Evolutionary conservation across 1,139 yeast species (phyloP), one percentile per base, ranked within the genome.

Genomic region (Sugiyamaella castrensis): DNA sequence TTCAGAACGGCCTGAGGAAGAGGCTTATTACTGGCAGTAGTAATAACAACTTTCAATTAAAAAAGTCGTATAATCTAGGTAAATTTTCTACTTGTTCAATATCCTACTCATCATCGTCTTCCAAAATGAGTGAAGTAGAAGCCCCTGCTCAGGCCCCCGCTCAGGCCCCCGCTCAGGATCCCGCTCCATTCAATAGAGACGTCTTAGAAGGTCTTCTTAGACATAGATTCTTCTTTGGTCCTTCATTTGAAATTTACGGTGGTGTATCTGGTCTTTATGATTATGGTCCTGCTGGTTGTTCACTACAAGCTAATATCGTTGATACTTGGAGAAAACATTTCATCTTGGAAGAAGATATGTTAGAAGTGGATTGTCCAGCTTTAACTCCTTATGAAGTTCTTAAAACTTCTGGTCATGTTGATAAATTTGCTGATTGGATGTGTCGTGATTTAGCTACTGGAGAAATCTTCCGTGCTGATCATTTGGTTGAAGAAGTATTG

Each of bases 271-370:
- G 99, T 58, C 77, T 94, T 53, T 94, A 88, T 70, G 99, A 94
- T 70, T 94, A 89, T 67, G 99, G 99, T 72, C 99, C 99, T 55
- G 97, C 98, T 69, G 98, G 98, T 54, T 91, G 98, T 74, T 95
- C 98, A 11, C 81, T 94, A 71, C 98, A 92, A 75, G 95, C 97
- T 63, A 92, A 92, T 70, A 79, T 94, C 57, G 75, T 94, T 55
- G 98, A 94, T 65, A 79, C 82, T 43, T 94, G 98, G 98, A 84
- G 98, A 76, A 92, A 91, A 71, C 99, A 94, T 72, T 94, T 94
- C 68, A 83, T 94, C 56, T 77, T 94, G 58, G 98, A 94, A 71
- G 99, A 94, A 73, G 98, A 92, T 65, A 94, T 94, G 98, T 80
- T 91, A 67, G 99, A 94, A 71, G 98, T 94, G 52, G 98, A 94